phyloP scores from a whole-genome alignment of 78 protist genomes.

The Protostelium mycophagum region DNA sequence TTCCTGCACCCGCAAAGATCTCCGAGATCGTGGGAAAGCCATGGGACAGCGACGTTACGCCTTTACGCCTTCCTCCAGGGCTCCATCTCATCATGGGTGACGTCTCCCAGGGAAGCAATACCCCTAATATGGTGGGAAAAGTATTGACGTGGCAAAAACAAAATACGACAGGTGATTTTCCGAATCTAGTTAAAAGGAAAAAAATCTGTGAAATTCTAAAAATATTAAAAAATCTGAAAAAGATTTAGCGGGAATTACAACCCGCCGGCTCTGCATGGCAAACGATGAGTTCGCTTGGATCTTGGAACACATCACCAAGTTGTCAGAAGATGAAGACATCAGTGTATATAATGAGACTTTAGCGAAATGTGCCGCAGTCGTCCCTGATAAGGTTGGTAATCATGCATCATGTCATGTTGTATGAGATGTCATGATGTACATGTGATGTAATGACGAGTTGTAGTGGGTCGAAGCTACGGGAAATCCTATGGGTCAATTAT shows the following conservation, averaged over 20 bases:
- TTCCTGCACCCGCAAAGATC: conserved; percentile 11
- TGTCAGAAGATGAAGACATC: background rate
- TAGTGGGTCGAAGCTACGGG: background rate
- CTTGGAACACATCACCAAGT: background rate
- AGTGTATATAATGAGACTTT: background rate
- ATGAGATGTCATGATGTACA: too few species aligned
- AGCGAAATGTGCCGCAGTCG: background rate
- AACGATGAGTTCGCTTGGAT: background rate
- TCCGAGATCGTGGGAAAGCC: background rate
- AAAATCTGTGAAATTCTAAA: background rate
- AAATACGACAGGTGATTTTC: background rate
- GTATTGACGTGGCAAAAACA: conserved; percentile 65
- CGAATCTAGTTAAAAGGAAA: background rate
- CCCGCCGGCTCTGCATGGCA: background rate
- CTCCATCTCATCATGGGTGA: conserved; percentile 67
- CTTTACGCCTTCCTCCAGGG: conserved; percentile 58
- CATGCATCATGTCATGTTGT: background rate
- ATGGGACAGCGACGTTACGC: conserved; percentile 48
- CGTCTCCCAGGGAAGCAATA: conserved; percentile 59
- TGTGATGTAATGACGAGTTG: background rate
- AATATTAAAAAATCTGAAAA: background rate
- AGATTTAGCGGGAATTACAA: background rate
- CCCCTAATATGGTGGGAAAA: conserved; percentile 71
- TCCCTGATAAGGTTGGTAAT: background rate
- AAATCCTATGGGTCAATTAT: background rate